Conservation (phyloP, 768 basidiomycete species). For the Hygrocybe coccinea region DNA sequence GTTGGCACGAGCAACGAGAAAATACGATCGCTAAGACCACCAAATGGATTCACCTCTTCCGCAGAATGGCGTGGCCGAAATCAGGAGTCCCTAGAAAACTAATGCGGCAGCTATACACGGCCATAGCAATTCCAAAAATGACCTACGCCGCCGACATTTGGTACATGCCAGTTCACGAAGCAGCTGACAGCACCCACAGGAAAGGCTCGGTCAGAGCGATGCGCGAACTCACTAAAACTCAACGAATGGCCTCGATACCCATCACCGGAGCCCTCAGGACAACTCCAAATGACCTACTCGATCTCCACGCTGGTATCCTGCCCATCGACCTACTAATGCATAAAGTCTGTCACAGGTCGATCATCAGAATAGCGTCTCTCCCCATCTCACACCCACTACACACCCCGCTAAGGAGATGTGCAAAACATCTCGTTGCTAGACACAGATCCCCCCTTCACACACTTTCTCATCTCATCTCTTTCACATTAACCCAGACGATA, state of each 20-base stretch:
- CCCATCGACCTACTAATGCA: conserved; percentile 18
- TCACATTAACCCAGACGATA: conserved; percentile 5
- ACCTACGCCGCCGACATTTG: not conserved
- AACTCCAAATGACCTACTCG: conserved; percentile 15
- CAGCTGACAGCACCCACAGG: not conserved
- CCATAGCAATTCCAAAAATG: too few species aligned
- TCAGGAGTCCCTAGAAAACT: too few species aligned
- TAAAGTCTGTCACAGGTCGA: conserved; percentile 13
- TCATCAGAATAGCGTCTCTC: conserved; percentile 18
- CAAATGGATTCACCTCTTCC: too few species aligned
- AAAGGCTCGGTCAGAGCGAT: not conserved
- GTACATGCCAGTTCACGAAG: not conserved
- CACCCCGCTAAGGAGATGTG: conserved; percentile 4
- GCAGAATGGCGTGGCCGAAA: too few species aligned
- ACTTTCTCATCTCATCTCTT: conserved; percentile 9
- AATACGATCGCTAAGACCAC: too few species aligned
- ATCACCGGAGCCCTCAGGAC: conserved; percentile 21
- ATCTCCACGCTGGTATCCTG: conserved; percentile 18
- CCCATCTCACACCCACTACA: conserved; percentile 20
- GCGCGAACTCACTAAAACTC: conserved; percentile 4
- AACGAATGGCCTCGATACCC: conserved; percentile 5
- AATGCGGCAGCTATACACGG: too few species aligned
- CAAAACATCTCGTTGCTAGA: conserved; percentile 3
- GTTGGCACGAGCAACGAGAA: too few species aligned
- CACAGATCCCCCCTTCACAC: conserved; percentile 9